A percentile compares a stretch with the other conserved stretches of the same genome.
Evolutionary conservation across 768 basidiomycete species (phyloP).

Genomic region (Lentinus tigrinus): DNA sequence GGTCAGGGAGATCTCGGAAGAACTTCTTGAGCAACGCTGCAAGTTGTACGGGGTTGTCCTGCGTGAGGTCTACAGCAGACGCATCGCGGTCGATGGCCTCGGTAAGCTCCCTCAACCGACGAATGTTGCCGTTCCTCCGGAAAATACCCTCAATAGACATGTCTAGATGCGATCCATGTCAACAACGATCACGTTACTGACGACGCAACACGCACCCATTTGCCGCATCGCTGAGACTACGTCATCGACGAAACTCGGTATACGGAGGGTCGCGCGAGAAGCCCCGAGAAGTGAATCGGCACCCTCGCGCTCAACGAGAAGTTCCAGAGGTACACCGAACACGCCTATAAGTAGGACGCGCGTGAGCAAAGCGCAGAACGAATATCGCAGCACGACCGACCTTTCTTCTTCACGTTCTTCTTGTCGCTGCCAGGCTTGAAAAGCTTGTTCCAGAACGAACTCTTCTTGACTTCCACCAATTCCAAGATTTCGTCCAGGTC

Average conservation of each 20-base stretch:
- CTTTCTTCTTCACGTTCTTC: constrained; percentile 89
- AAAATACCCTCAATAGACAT: constrained; percentile 99
- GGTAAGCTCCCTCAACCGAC: constrained; percentile 84
- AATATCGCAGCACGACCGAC: constrained; percentile 36
- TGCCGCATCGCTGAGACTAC: constrained; percentile 98
- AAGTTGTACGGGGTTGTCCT: constrained; percentile 95
- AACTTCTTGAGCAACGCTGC: constrained; percentile 98
- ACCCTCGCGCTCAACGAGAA: constrained; percentile 91
- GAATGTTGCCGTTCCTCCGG: constrained; percentile 96
- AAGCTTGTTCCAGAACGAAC: constrained; percentile 92
- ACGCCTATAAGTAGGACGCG: constrained; percentile 59
- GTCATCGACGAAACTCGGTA: constrained; percentile 98
- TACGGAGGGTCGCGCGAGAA: constrained; percentile 76
- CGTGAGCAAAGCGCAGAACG: neutral
- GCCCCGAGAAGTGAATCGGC: constrained; percentile 94
- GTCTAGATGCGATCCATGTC: constrained; percentile 48
- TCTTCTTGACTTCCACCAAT: constrained; percentile 89
- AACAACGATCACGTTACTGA: too few species aligned
- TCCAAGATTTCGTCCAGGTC: constrained; percentile 94
- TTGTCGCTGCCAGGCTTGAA: constrained; percentile 85
- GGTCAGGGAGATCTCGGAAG: constrained; percentile 93
- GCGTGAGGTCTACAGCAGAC: constrained; percentile 84
- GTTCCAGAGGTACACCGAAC: constrained; percentile 90
- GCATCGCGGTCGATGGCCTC: constrained; percentile 96
- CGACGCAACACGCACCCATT: constrained; percentile 78